Percentiles rank a stretch among this genome's conserved stretches.
phyloP scores from a whole-genome alignment of 129 eudicot genomes.

The carrot (Daucus carota) region DNA sequence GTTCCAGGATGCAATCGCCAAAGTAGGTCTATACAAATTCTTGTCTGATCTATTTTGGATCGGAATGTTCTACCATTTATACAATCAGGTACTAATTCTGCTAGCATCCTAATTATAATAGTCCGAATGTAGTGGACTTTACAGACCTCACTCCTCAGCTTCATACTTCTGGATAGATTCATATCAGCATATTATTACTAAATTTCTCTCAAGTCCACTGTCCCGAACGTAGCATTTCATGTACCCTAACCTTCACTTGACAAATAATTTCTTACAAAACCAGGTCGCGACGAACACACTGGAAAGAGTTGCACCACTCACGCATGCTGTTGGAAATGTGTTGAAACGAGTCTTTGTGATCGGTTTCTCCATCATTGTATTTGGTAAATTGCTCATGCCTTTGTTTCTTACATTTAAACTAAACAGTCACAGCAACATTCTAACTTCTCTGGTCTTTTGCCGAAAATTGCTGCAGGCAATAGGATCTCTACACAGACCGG shows the following conservation, averaged over 20 bases:
- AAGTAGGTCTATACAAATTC: slow-evolving; percentile 44
- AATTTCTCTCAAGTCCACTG: neutral
- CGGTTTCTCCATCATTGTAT: slow-evolving; percentile 56
- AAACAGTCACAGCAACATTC: neutral
- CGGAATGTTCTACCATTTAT: slow-evolving; percentile 62
- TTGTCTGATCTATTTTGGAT: slow-evolving; percentile 52
- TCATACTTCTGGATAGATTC: neutral
- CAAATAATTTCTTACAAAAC: neutral
- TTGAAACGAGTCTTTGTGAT: slow-evolving; percentile 58
- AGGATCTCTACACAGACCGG: slow-evolving; percentile 61
- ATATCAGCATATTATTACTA: neutral
- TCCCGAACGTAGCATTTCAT: neutral
- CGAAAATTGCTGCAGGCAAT: slow-evolving; percentile 30
- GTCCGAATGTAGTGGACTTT: neutral
- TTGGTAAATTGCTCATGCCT: slow-evolving; percentile 25
- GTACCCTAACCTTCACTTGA: neutral
- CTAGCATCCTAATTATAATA: neutral
- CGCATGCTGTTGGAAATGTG: slow-evolving; percentile 61
- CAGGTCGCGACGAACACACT: slow-evolving; percentile 55
- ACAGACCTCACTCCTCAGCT: neutral
- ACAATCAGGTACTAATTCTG: slow-evolving; percentile 37
- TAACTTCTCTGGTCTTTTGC: neutral
- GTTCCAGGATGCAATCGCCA: slow-evolving; percentile 48
- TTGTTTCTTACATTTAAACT: neutral
- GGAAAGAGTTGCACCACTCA: slow-evolving; percentile 59